Percentiles rank a stretch among this genome's conserved stretches.
These are phyloP conservation scores for Penicillium vulpinum DNA, from an alignment of 2,329 filamentous ascomycete genomes.

Conservation along the genomic window DNA sequence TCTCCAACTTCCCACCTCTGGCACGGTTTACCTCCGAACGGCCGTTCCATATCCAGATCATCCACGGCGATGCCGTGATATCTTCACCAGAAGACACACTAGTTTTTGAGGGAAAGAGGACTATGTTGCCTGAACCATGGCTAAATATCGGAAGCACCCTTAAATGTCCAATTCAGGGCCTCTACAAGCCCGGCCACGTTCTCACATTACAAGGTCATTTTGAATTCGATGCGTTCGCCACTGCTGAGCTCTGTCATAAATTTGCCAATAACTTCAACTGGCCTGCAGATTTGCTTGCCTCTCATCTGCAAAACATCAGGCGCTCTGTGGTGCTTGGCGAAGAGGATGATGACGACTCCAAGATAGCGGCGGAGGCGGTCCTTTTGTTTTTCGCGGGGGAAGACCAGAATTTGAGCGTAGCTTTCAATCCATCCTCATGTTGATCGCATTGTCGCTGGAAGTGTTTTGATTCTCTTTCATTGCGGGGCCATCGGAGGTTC, in stretches of 20 bases:
- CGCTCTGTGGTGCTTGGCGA: slow-evolving; percentile 1
- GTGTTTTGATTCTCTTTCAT: not conserved
- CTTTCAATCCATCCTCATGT: not conserved
- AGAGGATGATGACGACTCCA: slow-evolving; percentile 28
- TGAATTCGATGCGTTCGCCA: slow-evolving; percentile 27
- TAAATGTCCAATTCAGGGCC: slow-evolving; percentile 24
- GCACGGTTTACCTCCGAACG: not conserved
- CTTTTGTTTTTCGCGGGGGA: slow-evolving; percentile 27
- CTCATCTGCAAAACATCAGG: slow-evolving; percentile 21
- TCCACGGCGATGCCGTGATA: slow-evolving; percentile 33
- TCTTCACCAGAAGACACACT: not conserved
- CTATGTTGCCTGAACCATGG: slow-evolving; percentile 18
- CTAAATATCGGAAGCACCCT: slow-evolving; percentile 23
- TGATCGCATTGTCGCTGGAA: not conserved
- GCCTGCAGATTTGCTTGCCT: slow-evolving; percentile 9
- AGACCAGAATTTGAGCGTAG: not conserved
- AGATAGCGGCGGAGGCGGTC: slow-evolving; percentile 29
- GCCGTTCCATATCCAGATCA: slow-evolving; percentile 27
- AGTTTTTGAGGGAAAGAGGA: not conserved
- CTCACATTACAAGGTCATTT: slow-evolving; percentile 30
- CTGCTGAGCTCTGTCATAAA: slow-evolving; percentile 20
- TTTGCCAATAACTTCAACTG: slow-evolving; percentile 22
- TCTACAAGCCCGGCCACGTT: slow-evolving; percentile 23
- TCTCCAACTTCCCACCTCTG: slow-evolving; percentile 2
- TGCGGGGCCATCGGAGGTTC: slow-evolving; percentile 4